Base-by-base conservation (phyloP, 192 early-diverging fungal genomes). In the Cetraspora pellucida region DNA sequence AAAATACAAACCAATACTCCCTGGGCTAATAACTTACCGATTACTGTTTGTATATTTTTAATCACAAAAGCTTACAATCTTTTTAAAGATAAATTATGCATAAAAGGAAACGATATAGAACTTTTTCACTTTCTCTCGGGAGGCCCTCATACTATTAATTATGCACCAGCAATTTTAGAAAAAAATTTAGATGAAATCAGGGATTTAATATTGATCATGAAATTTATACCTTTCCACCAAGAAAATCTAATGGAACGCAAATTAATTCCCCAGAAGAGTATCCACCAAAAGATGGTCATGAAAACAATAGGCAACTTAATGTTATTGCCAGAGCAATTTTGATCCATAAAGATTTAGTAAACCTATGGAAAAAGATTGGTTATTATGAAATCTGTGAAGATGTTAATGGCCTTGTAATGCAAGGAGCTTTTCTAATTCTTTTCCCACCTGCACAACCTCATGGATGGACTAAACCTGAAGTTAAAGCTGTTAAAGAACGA, bases 301-400 rank as follows among this genome's bases (percentile, higher is more conserved):
- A 74, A 21, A 74, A 74, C 19, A n/a, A 11, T 2, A 16, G 72
- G 1, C 72, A 60, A 46, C 57, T 74, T 13, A 59, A 74, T 19
- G n/a, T 74, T 0, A 61, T 74, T 9, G 57, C 57, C 4, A 25
- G 72, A 7, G 58, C 72, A 23, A 74, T 74, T 2, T 44, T 74
- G 10, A 46, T 74, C 8, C 10, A 61, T 45, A 55, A 55, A 11
- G 17, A 30, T 46, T 19, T 74, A 23, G 57, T 74, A 17, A 7
- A 59, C 0, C 10, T 44, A 1, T 74, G 72, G 72, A 74, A 60
- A 61, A 4, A 58, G 10, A 52, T 28, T 3, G 72, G 57, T 0
- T 74, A 74, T 60, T 50, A 72, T n/a, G 72, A 74, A 45, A 59
- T 74, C n/a, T 58, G 55, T 46, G 23, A 60, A 11, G 72, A 74